Base-by-base conservation (phyloP, 148 eudicot species). In the Amaranthus cruentus region DNA sequence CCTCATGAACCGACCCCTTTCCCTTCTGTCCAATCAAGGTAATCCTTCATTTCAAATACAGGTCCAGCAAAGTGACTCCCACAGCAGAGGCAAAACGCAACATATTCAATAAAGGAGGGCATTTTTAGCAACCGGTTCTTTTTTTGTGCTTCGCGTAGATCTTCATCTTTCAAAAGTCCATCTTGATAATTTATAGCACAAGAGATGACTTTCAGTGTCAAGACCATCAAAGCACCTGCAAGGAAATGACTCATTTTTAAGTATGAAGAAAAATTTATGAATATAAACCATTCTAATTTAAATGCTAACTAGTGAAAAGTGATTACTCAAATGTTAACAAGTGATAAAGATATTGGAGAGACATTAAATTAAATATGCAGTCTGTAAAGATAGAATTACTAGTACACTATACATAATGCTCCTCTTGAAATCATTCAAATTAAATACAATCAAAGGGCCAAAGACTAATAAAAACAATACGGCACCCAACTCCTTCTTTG, bases 41-140 rank as follows among this genome's bases (percentile, higher is more conserved):
- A 96, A 80, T 92, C 96, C 80, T 88, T 92, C 91, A 92, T 90
- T 85, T 92, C 99, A 83, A 81, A 96, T 28, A 96, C 96, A 11
- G 99, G 99, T 75, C 99, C 99, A 69, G 99, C 99, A 80, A 96
- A 89, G 86, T 96, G 99, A 82, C 92, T 96, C 62, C 97, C 99
- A 75, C 99, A 96, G 76, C 94, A 92, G 70, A 96, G 97, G 82
- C 99, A 96, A 64, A 84, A 96, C 68, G 97, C 99, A 73, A 87
- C 52, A 66, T 92, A 96, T 79, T 96, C 99, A 13, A 92, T 77
- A 67, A 96, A 75, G n/a, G 99, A 92, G 46, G 99, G 99, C 82
- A 92, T 76, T 81, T 82, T 86, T 59, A 85, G 77, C 87, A 96
- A 80, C 67, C 90, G 87, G 73, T 90, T 82, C 77, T 96, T 92